Percentiles rank a stretch among this genome's conserved stretches.
phyloP scores from a whole-genome alignment of 1,284 basidiomycete genomes.

The Ganoderma lucidum region DNA sequence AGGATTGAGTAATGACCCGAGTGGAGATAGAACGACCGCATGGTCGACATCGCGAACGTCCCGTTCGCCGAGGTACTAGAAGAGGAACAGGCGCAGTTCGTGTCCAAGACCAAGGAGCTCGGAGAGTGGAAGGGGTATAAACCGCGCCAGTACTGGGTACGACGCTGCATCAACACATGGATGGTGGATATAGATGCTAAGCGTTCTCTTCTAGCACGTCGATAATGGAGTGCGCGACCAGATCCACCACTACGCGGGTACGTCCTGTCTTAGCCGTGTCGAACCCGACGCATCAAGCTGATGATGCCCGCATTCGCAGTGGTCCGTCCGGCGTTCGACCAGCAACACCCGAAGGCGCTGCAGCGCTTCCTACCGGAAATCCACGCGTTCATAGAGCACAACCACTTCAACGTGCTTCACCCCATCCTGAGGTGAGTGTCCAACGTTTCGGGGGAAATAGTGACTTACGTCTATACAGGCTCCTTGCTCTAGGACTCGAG shows the following conservation, averaged over 20 bases:
- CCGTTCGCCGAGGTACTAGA: constrained; percentile 56
- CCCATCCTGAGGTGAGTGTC: not conserved
- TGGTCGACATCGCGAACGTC: constrained; percentile 31
- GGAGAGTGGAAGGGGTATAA: constrained; percentile 72
- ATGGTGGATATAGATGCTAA: too few species aligned
- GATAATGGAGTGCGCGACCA: constrained; percentile 66
- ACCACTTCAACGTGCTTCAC: constrained; percentile 40
- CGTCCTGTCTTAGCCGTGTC: constrained; percentile 32
- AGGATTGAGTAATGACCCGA: not conserved
- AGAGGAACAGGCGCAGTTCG: constrained; percentile 65
- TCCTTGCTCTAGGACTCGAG: constrained; percentile 49
- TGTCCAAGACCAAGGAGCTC: constrained; percentile 55
- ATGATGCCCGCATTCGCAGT: constrained; percentile 1
- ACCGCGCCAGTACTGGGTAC: constrained; percentile 61
- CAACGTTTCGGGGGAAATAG: not conserved
- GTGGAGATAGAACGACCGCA: constrained; percentile 34
- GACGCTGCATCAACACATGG: not conserved
- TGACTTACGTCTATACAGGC: constrained; percentile 38
- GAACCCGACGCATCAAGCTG: not conserved
- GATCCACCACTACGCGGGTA: constrained; percentile 66
- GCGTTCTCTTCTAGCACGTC: constrained; percentile 50
- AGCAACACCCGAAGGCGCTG: constrained; percentile 45
- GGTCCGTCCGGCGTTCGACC: constrained; percentile 13
- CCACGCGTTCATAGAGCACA: constrained; percentile 41
- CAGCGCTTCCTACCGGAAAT: constrained; percentile 53